These are phyloP conservation scores for Bremia lactucae DNA, from an alignment of 352 stramenopile species.

Conservation along the genomic window DNA sequence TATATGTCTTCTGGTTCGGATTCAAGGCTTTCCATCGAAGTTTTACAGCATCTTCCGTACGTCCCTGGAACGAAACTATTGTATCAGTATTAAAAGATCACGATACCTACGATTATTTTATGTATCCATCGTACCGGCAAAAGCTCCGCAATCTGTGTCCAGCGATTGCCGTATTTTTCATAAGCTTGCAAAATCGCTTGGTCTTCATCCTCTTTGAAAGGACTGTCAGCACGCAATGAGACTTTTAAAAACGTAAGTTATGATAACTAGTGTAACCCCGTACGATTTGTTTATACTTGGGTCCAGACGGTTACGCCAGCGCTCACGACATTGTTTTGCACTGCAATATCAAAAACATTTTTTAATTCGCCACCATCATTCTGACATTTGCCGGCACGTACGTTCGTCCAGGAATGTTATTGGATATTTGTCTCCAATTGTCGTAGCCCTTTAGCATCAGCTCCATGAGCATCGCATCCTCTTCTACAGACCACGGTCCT, in stretches of 20 bases:
- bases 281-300: constrained; percentile 87
- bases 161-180: constrained; percentile 76
- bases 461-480: constrained; percentile 81
- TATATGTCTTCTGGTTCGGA: constrained; percentile 65
- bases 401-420: constrained; percentile 59
- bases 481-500: constrained; percentile 86
- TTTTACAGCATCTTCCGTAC: constrained; percentile 75
- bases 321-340: constrained; percentile 93
- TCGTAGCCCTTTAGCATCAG: constrained; percentile 75
- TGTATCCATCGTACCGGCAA: constrained; percentile 43
- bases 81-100: too few relatives aligned
- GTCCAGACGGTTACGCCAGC: constrained; percentile 94
- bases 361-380: not conserved
- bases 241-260: not conserved
- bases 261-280: not conserved
- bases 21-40: constrained; percentile 76
- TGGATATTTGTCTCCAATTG: constrained; percentile 63
- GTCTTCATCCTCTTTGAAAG: constrained; percentile 63
- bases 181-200: constrained; percentile 66
- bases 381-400: constrained; percentile 12
- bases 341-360: constrained; percentile 16
- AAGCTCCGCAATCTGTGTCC: constrained; percentile 79
- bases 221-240: constrained; percentile 16
- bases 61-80: constrained; percentile 24
- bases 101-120: too few relatives aligned